Conservation (phyloP, 371 early-diverging fungal species). For the Mucor circinelloides region DNA sequence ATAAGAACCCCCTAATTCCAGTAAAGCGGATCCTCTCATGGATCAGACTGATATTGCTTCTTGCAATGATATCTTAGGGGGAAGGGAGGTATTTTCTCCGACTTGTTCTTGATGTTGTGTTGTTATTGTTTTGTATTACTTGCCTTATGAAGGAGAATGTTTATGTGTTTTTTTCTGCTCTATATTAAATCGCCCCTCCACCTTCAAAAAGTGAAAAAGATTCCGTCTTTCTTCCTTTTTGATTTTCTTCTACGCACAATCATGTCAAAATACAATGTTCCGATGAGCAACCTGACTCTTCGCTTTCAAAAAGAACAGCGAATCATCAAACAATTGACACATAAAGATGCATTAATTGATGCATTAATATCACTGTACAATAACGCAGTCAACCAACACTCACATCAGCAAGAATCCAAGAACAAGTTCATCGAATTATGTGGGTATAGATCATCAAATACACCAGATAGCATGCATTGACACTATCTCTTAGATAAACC, state of each 20-base stretch:
- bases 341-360: slow-evolving; percentile 25
- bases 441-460: not conserved
- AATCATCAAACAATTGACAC: slow-evolving; percentile 17
- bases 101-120: not conserved
- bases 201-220: not conserved
- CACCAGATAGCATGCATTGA: not conserved
- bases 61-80: not conserved
- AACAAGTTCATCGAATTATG: slow-evolving; percentile 24
- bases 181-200: not conserved
- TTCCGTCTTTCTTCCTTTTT: slow-evolving; percentile 8
- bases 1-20: not conserved
- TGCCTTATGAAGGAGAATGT: slow-evolving; percentile 24
- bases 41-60: not conserved
- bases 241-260: not conserved
- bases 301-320: slow-evolving; percentile 10
- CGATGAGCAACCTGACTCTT: slow-evolving; percentile 11
- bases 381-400: slow-evolving; percentile 8
- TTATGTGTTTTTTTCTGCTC: slow-evolving; percentile 3
- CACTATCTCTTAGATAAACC: slow-evolving; percentile 20
- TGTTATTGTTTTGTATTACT: slow-evolving; percentile 20
- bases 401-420: slow-evolving; percentile 9
- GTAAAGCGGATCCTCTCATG: not conserved
- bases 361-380: slow-evolving; percentile 22
- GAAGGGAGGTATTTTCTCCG: not conserved
- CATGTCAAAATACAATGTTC: slow-evolving; percentile 6